Conservation (phyloP, 1,284 basidiomycete genomes). For the Ceratobasidium sp. region DNA sequence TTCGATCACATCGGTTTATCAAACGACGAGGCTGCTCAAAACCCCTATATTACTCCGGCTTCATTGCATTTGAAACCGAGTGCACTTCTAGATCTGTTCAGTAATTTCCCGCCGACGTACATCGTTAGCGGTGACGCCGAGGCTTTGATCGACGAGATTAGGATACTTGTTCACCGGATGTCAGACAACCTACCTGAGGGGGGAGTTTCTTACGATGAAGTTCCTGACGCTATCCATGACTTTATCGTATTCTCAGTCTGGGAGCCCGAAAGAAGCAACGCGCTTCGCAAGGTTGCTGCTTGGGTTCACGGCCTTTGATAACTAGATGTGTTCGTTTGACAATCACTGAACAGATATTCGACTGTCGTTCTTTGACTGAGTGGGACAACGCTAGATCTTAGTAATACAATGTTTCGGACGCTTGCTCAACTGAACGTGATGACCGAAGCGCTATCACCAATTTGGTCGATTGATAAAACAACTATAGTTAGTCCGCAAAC, state of each 20-base stretch:
- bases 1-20: constrained; percentile 49
- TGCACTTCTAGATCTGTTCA: constrained; percentile 52
- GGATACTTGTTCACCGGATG: constrained; percentile 54
- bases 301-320: no score
- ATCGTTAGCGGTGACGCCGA: constrained; percentile 63
- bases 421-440: no score
- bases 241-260: constrained; percentile 53
- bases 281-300: not conserved
- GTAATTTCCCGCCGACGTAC: constrained; percentile 63
- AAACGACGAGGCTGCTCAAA: constrained; percentile 51
- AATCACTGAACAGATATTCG: no score
- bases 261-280: constrained; percentile 26
- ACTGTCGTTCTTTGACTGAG: no score
- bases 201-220: constrained; percentile 52
- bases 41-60: constrained; percentile 64
- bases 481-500: no score
- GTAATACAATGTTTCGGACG: no score
- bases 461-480: no score
- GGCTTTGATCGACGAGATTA: constrained; percentile 59
- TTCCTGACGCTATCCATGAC: constrained; percentile 62
- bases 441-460: no score
- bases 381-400: no score
- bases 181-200: constrained; percentile 48
- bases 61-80: constrained; percentile 51
- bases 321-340: no score